These are phyloP conservation scores for Cercospora canescens DNA, from an alignment of 2,329 filamentous ascomycete genomes.

Conservation along the genomic window DNA sequence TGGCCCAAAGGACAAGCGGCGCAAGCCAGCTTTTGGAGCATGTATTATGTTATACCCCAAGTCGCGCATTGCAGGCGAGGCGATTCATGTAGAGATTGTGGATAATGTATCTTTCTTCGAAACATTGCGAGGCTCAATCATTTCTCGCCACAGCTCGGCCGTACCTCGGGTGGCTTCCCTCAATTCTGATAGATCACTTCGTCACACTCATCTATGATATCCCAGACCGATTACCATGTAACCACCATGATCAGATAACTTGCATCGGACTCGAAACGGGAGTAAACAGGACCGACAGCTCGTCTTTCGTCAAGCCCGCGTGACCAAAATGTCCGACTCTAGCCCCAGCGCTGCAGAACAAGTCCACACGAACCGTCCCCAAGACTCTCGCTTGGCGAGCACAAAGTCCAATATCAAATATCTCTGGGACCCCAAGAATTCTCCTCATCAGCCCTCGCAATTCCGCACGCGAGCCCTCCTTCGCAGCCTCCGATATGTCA, in stretches of 20 bases:
- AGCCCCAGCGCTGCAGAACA: background rate
- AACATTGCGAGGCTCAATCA: background rate
- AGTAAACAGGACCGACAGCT: background rate
- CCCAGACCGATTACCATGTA: background rate
- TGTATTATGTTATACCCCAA: slow-evolving; percentile 2
- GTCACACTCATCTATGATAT: background rate
- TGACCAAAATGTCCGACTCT: background rate
- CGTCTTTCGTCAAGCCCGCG: too few relatives aligned
- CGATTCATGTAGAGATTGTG: background rate
- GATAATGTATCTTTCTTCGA: background rate
- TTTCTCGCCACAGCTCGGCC: background rate
- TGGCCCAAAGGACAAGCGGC: background rate
- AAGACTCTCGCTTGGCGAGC: background rate
- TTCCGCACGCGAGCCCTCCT: slow-evolving; percentile 43
- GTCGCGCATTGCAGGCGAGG: background rate
- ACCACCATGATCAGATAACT: background rate
- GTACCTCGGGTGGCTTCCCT: background rate
- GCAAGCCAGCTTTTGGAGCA: background rate
- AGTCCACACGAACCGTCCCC: background rate
- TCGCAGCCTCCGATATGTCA: slow-evolving; percentile 39
- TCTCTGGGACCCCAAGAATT: slow-evolving; percentile 13
- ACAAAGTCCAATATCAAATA: slow-evolving; percentile 15
- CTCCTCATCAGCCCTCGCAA: slow-evolving; percentile 29
- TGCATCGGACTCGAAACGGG: background rate
- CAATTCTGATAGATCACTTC: background rate